Evolutionary conservation across 805 yeast genomes (phyloP), one percentile per base, ranked within the genome.

Genomic region (Myxozyma melibiosi): DNA sequence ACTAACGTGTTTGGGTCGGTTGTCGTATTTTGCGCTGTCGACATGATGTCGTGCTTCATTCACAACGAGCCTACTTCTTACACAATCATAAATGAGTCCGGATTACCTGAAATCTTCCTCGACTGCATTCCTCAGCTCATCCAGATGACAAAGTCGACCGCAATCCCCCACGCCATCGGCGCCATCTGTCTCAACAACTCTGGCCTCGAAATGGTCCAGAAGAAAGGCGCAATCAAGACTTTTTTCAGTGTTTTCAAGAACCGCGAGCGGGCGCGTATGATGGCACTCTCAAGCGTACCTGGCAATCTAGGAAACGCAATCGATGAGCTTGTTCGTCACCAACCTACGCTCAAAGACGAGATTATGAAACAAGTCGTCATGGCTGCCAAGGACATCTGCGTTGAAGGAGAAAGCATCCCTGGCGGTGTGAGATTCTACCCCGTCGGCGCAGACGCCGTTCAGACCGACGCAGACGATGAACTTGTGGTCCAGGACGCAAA

Each of bases 21-120:
- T 14, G 71, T 88, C 13, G 70, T 88, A 13, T 76, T 88, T 0
- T 75, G 81, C 22, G 79, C 88, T 0, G 69, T 91, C 35, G 85
- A 83, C 58, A 80, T 85, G 11, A 78, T 90, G 20, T 80, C 85
- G 39, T 79, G 80, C 11, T 88, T 90, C 57, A 83, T 91, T 28
- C 92, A 91, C 68, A 87, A 86, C 63, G 97, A 92, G 66, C 97
- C 97, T 7, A 90, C 97, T 0, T 88, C 96, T 2, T 91, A 80
- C 66, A 79, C 86, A 1, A 84, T 91, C 40, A 76, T 91, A 63
- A 84, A 82, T 39, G 98, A 91, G 69, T 85, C 95, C 0, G 81
- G 82, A 0, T 82, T 88, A 0, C 82, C 91, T 35, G 86, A 85
- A 45, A 74, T 81, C 1, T 77, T 90, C 35, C 70, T 90, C 48